Evolutionary conservation across 2,329 filamentous ascomycete genomes (phyloP).

Genomic region (Epichloe amarillans): DNA sequence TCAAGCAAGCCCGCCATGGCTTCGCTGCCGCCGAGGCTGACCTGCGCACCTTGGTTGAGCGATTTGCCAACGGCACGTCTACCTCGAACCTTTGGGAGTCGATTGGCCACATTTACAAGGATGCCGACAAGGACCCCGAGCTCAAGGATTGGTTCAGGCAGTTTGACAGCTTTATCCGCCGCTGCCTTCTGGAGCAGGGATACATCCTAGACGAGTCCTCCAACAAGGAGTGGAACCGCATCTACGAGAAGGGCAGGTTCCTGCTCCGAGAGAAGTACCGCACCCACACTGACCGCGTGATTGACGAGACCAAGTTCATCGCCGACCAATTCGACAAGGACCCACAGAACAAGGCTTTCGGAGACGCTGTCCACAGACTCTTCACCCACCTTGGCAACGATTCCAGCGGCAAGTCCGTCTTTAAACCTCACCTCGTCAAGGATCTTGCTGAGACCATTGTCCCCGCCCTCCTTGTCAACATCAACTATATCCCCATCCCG

Average conservation of each 20-base stretch:
- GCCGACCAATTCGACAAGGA: constrained; percentile 83
- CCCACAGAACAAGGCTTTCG: constrained; percentile 72
- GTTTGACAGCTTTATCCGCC: constrained; percentile 65
- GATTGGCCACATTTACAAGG: constrained; percentile 72
- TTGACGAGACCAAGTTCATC: constrained; percentile 85
- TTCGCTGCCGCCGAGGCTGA: constrained; percentile 65
- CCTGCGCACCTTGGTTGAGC: constrained; percentile 71
- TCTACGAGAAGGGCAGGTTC: constrained; percentile 77
- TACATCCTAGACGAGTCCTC: constrained; percentile 76
- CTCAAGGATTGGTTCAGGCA: constrained; percentile 81
- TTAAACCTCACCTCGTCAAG: constrained; percentile 88
- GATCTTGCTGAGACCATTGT: constrained; percentile 80
- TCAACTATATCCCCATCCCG: constrained; percentile 83
- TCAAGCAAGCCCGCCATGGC: constrained; percentile 58
- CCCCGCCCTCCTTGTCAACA: constrained; percentile 66
- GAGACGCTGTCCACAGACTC: constrained; percentile 61
- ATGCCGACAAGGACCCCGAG: constrained; percentile 77
- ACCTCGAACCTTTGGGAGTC: constrained; percentile 74
- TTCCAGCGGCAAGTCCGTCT: constrained; percentile 65
- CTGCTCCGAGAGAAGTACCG: constrained; percentile 83
- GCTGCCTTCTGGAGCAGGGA: constrained; percentile 76
- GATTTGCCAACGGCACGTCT: constrained; percentile 91
- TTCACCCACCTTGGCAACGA: constrained; percentile 84
- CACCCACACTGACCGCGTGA: constrained; percentile 68
- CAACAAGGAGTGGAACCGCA: constrained; percentile 65